Conservation (phyloP, 2,329 filamentous ascomycete species). For the Phialocephala sp. region DNA sequence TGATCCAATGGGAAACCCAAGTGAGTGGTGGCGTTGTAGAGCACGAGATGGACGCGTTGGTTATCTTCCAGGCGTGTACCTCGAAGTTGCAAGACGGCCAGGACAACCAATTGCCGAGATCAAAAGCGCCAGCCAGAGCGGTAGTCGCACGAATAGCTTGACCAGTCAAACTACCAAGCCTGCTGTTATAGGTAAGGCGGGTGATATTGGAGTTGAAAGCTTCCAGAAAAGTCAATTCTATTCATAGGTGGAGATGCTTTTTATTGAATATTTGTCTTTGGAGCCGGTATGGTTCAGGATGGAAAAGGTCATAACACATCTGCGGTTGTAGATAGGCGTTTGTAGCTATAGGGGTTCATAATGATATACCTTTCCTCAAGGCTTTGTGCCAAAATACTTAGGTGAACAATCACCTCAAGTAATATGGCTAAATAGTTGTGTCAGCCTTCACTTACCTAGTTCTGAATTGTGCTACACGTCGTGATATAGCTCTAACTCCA, state of each 20-base stretch:
- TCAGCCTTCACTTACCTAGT: background rate
- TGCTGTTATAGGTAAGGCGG: constrained; percentile 61
- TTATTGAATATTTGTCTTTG: background rate
- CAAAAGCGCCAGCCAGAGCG: constrained; percentile 50
- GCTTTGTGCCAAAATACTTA: background rate
- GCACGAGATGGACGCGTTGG: constrained; percentile 88
- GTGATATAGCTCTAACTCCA: too few relatives aligned
- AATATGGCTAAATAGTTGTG: background rate
- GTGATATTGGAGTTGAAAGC: constrained; percentile 70
- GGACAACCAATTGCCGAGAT: constrained; percentile 47
- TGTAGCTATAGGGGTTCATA: constrained; percentile 5
- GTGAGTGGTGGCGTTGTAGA: constrained; percentile 97
- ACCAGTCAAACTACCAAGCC: constrained; percentile 52
- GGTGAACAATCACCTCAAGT: background rate
- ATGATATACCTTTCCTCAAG: background rate
- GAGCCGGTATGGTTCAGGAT: background rate
- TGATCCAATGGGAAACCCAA: constrained; percentile 88
- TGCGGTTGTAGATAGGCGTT: constrained; percentile 12
- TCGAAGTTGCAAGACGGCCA: constrained; percentile 72
- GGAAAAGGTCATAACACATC: constrained; percentile 11
- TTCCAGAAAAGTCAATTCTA: constrained; percentile 75
- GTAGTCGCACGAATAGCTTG: constrained; percentile 47
- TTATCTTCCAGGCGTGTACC: constrained; percentile 88
- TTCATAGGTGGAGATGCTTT: constrained; percentile 44
- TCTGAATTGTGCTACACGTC: background rate